A percentile compares a stretch with the other conserved stretches of the same genome.
Conservation (phyloP, 2,329 filamentous ascomycete species). For the Knoxdaviesia capensis region DNA sequence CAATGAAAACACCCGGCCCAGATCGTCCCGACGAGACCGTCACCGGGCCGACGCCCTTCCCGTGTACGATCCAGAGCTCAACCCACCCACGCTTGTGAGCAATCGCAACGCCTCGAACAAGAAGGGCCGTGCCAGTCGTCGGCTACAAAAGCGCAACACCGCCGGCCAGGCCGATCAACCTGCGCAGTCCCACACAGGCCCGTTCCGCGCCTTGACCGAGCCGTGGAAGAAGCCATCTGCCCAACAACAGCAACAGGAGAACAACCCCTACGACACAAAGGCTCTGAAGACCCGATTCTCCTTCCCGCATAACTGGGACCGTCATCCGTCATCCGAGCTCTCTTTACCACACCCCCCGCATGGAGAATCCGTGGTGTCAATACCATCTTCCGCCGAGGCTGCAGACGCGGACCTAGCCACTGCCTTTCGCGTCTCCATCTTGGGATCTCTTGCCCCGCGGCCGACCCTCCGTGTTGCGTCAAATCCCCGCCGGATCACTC, state of each 20-base stretch:
- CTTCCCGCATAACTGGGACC: conserved; percentile 39
- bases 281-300: conserved; percentile 26
- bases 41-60: background rate
- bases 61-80: conserved; percentile 2
- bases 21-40: background rate
- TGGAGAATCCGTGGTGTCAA: conserved; percentile 46
- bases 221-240: conserved; percentile 43
- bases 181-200: conserved; percentile 40
- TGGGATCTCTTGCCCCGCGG: conserved; percentile 67
- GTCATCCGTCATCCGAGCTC: conserved; percentile 44
- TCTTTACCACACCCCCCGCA: conserved; percentile 23
- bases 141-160: conserved; percentile 13
- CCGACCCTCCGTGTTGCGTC: conserved; percentile 63
- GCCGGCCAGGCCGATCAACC: conserved; percentile 12
- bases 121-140: conserved; percentile 10
- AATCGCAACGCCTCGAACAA: conserved; percentile 7
- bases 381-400: conserved; percentile 60
- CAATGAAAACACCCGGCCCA: background rate
- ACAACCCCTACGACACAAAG: conserved; percentile 41
- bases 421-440: conserved; percentile 60
- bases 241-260: conserved; percentile 24
- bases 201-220: conserved; percentile 45
- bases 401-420: conserved; percentile 48
- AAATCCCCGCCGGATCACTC: conserved; percentile 34
- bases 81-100: background rate